Evolutionary conservation across 768 basidiomycete species (phyloP).

Genomic region (Tremella fuciformis): DNA sequence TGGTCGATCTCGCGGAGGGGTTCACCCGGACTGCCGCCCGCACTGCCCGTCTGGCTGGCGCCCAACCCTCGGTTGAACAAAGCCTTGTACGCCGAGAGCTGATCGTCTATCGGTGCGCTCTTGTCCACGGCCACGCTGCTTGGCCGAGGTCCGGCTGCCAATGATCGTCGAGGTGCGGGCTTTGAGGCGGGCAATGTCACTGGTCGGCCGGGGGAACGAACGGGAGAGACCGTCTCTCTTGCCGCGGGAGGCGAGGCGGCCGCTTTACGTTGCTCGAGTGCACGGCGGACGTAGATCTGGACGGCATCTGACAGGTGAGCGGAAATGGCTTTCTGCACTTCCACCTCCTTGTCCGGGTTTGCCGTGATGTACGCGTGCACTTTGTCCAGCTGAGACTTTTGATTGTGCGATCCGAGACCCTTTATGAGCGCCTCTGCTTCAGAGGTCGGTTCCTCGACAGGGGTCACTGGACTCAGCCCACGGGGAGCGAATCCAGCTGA

Average conservation of each 20-base stretch:
- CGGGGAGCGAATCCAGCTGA: too few species aligned
- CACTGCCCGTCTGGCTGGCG: neutral
- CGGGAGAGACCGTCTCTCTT: conserved; percentile 18
- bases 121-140: conserved; percentile 34
- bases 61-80: conserved; percentile 21
- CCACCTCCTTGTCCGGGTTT: conserved; percentile 59
- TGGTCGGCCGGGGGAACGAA: conserved; percentile 20
- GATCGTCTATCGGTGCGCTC: conserved; percentile 36
- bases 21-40: conserved; percentile 1
- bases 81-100: conserved; percentile 40
- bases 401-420: conserved; percentile 75
- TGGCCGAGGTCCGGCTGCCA: conserved; percentile 27
- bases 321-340: conserved; percentile 37
- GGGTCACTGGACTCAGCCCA: conserved; percentile 6
- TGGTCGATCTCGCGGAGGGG: conserved; percentile 2
- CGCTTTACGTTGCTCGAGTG: conserved; percentile 29
- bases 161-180: conserved; percentile 24
- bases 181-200: conserved; percentile 11
- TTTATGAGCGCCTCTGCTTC: conserved; percentile 73
- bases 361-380: conserved; percentile 89
- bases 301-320: conserved; percentile 27
- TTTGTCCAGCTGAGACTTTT: conserved; percentile 74
- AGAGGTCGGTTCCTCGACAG: conserved; percentile 53
- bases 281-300: conserved; percentile 36
- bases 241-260: neutral